Evolutionary conservation across 164 flowering plant species (phyloP).

Genomic region (Chloranthus sessilifolius): DNA sequence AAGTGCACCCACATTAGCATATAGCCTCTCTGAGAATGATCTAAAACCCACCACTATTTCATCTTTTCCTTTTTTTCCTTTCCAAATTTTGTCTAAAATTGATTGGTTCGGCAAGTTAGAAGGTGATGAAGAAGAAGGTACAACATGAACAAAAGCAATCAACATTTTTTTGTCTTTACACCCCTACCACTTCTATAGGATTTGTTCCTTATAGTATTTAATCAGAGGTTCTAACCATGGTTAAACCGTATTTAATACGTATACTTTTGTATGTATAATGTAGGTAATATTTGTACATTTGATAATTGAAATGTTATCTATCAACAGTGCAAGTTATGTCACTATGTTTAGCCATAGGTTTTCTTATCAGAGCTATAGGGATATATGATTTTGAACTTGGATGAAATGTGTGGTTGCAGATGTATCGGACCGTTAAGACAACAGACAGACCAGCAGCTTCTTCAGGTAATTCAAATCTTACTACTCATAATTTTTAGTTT

Average conservation of each 20-base stretch:
- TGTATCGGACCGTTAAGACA: slow-evolving; percentile 96
- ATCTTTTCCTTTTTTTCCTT: too few relatives aligned
- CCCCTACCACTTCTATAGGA: too few relatives aligned
- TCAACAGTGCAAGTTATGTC: neutral
- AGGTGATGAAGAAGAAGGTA: too few relatives aligned
- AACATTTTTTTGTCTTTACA: too few relatives aligned
- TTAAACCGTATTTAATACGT: neutral
- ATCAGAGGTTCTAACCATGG: neutral
- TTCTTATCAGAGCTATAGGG: neutral
- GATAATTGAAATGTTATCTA: neutral
- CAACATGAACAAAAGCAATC: too few relatives aligned
- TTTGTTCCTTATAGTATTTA: too few relatives aligned
- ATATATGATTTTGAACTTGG: neutral
- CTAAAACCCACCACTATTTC: too few relatives aligned
- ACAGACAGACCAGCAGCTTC: slow-evolving; percentile 85
- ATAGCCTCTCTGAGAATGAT: too few relatives aligned
- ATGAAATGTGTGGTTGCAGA: slow-evolving; percentile 38
- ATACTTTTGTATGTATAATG: neutral
- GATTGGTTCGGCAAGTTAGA: too few relatives aligned
- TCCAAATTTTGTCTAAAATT: too few relatives aligned
- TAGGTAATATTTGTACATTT: neutral
- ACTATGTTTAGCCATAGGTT: neutral
- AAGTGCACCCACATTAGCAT: too few relatives aligned
- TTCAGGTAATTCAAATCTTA: slow-evolving; percentile 49
- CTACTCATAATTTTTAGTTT: slow-evolving; percentile 1